Evolutionary conservation across 306 rosid genomes (phyloP).

Genomic region (Cyamopsis tetragonoloba): DNA sequence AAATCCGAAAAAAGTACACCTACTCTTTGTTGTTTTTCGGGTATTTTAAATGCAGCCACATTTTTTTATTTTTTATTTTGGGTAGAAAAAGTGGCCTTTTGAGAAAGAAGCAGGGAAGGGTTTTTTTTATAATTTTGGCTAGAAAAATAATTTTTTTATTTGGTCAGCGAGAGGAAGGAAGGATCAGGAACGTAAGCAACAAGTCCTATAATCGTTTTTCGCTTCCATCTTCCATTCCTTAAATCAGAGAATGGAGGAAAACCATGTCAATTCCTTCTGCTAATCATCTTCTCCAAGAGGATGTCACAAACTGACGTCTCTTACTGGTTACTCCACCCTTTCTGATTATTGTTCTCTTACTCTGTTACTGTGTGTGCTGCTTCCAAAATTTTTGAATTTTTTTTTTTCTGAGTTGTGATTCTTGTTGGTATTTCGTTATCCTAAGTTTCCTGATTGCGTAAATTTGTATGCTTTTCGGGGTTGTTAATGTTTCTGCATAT

Average conservation of each 20-base stretch:
- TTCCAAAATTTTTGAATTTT: background rate
- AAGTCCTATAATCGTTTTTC: too few relatives aligned
- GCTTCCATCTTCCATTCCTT: background rate
- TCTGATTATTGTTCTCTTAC: background rate
- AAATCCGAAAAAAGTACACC: background rate
- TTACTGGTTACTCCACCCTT: conserved; percentile 31
- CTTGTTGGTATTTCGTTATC: background rate
- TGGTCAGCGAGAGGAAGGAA: background rate
- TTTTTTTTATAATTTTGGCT: too few relatives aligned
- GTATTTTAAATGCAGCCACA: too few relatives aligned
- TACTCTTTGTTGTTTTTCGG: background rate
- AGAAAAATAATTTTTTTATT: too few relatives aligned
- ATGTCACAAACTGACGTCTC: conserved; percentile 57
- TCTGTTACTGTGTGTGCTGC: background rate
- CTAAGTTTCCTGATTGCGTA: background rate
- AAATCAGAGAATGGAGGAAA: conserved; percentile 27
- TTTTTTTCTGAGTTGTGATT: conserved; percentile 3
- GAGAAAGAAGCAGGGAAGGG: too few relatives aligned
- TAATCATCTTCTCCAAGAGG: conserved; percentile 25
- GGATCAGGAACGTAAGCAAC: background rate
- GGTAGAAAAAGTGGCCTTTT: background rate
- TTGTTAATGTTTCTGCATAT: background rate
- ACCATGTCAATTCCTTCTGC: conserved; percentile 7
- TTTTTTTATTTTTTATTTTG: background rate
- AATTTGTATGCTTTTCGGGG: background rate